A percentile compares a stretch with the other conserved stretches of the same genome.
These are phyloP conservation scores for Dryas integrifolia DNA, from an alignment of 331 rosid species.

Conservation along the genomic window DNA sequence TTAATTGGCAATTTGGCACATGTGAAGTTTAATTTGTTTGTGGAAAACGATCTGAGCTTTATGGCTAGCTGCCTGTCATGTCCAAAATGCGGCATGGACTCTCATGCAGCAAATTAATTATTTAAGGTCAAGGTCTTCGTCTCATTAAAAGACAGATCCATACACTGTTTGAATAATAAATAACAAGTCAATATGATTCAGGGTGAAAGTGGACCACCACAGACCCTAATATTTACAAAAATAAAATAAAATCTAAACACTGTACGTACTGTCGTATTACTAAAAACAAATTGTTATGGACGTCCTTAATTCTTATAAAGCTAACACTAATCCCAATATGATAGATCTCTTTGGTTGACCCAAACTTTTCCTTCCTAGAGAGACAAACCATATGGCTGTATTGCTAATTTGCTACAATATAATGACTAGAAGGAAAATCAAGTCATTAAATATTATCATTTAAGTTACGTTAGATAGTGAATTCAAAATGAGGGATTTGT, in stretches of 20 bases:
- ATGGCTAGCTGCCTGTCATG: not conserved
- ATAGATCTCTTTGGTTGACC: not conserved
- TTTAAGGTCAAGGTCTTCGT: not conserved
- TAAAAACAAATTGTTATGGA: not conserved
- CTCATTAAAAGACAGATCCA: not conserved
- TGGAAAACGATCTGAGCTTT: not conserved
- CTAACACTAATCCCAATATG: not conserved
- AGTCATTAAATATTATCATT: not conserved
- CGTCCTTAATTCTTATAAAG: not conserved
- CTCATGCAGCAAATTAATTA: constrained; percentile 12
- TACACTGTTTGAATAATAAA: not conserved
- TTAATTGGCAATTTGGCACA: not conserved
- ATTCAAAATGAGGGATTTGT: too few relatives aligned
- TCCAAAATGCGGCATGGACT: constrained; percentile 8
- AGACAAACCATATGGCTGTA: not conserved
- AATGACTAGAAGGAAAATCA: not conserved
- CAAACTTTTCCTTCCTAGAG: not conserved
- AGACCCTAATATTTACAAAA: not conserved
- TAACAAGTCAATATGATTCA: not conserved
- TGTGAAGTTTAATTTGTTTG: not conserved
- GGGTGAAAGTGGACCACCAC: not conserved
- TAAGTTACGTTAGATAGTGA: too few relatives aligned
- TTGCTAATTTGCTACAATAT: too few relatives aligned
- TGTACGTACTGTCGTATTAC: not conserved
- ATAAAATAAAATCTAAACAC: too few relatives aligned